Base-by-base conservation (phyloP, 768 basidiomycete genomes). In the Collybiopsis confluens region DNA sequence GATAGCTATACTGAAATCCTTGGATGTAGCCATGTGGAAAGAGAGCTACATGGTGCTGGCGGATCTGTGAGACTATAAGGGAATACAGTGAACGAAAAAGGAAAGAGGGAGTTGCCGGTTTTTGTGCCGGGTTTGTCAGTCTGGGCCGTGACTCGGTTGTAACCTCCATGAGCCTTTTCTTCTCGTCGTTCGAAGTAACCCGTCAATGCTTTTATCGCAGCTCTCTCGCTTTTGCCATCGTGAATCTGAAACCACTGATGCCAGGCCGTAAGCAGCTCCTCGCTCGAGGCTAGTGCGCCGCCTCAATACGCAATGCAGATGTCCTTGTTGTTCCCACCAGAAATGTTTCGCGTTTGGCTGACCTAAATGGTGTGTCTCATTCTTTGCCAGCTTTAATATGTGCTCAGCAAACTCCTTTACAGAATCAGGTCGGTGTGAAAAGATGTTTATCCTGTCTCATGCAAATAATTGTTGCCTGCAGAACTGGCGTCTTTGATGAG, bases 171-270 rank as follows among this genome's bases (percentile, higher is more conserved):
- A 59, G 65, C 33, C 62, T 90, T 26, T 65, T 91, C 47, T 92
- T 92, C 71, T 88, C 89, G 8, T 84, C 86, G 1, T 82, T 91
- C 50, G 89, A 91, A 58, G 89, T 92, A 9, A 82, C 87, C 4
- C 76, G 77, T 38, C 90, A 92, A 64, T 81, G 75, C 0, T 92
- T 95, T 68, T 86, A 88, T 62, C 78, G 82, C 23, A 78, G 82
- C 3, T 60, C 81, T 1, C 75, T 88, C 11, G 82, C 88, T 0
- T 89, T 80, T 67, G 96, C 90, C 1, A 87, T 97, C 57, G 95
- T 98, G 43, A 98, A 98, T 66, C 81, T 97, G 56, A 97, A 93
- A 62, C 96, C 95, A 1, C 85, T 97, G 59, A 83, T 95, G 8
- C 92, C 93, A 37, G 94, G 94, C 45, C 94, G 96, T 98, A 68